Base-by-base conservation (phyloP, 2,329 filamentous ascomycete genomes). In the Paecilomyces sp. region DNA sequence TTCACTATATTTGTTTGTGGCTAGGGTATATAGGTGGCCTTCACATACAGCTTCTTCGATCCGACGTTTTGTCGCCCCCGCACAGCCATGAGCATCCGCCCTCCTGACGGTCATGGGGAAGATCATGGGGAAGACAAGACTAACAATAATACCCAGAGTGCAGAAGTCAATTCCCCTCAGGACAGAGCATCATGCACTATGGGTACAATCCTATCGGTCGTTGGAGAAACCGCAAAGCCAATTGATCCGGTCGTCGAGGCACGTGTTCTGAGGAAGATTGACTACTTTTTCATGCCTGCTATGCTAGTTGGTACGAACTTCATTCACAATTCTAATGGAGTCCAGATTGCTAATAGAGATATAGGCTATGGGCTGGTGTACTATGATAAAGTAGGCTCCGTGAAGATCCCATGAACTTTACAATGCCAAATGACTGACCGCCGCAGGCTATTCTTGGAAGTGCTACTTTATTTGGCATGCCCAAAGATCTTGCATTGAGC, bases 381-480 rank as follows among this genome's bases (percentile, higher is more conserved):
- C 72, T 88, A 88, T 68, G 87, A 89, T 70, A 89, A 89, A 71
- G 81, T 82, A 67, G 36, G n/a, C 36, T 8, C 36, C 36, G 5
- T 24, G 61, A 30, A 28, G 64, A 28, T 54, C 8, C 28, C 54
- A 8, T 33, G 36, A 24, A 15, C 15, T 25, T n/a, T 25, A 3
- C 31, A 34, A 57, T 15, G n/a, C 9, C 50, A 56, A 7, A 13
- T 24, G 12, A 41, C n/a, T 18, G 24, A 57, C 7, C 25, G 28
- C 3, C 47, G 1, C 54, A 88, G 78, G 88, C 89, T 7, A 91
- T 92, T 62, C 79, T 92, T 2, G 89, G 89, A 18, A 85, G 84
- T 25, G 88, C 89, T 0, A 85, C 82, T 1, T 81, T 92, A 12
- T 91, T 92, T 69, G 89, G 89, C 63, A 90, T 92, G 88, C 90